A percentile compares a stretch with the other conserved stretches of the same genome.
Evolutionary conservation across 768 basidiomycete genomes (phyloP).

Genomic region (Dentipellis fragilis): DNA sequence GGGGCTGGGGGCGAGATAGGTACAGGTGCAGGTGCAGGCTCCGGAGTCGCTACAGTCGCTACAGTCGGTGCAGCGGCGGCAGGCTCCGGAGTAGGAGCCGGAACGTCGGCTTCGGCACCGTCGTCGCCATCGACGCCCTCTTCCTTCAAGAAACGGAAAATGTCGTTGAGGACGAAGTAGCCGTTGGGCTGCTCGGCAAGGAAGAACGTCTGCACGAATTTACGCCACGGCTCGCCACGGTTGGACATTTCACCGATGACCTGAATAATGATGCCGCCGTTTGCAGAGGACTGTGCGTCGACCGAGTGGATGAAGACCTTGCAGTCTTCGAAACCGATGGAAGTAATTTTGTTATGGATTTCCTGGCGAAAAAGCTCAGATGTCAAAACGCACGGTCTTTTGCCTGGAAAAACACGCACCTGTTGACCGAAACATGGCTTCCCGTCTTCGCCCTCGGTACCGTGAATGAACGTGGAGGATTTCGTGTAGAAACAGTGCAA

Average conservation of each 20-base stretch:
- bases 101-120: conserved; percentile 2
- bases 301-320: conserved; percentile 99
- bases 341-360: conserved; percentile 93
- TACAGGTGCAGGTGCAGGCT: conserved; percentile 36
- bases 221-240: conserved; percentile 83
- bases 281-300: conserved; percentile 91
- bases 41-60: background rate
- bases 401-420: conserved; percentile 34
- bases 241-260: conserved; percentile 99
- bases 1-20: conserved; percentile 12
- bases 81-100: conserved; percentile 35
- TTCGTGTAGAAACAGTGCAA: conserved; percentile 99
- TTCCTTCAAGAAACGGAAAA: conserved; percentile 99
- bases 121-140: conserved; percentile 79
- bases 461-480: conserved; percentile 93
- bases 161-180: conserved; percentile 99
- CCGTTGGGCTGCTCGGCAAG: conserved; percentile 98
- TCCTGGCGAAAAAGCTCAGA: conserved; percentile 40
- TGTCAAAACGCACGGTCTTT: conserved; percentile 2
- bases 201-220: conserved; percentile 99
- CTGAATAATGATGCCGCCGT: conserved; percentile 96
- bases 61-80: conserved; percentile 29
- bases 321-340: conserved; percentile 91
- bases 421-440: conserved; percentile 88
- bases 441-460: conserved; percentile 91